Base-by-base conservation (phyloP, 768 basidiomycete species). In the Lactarius akahatsu region DNA sequence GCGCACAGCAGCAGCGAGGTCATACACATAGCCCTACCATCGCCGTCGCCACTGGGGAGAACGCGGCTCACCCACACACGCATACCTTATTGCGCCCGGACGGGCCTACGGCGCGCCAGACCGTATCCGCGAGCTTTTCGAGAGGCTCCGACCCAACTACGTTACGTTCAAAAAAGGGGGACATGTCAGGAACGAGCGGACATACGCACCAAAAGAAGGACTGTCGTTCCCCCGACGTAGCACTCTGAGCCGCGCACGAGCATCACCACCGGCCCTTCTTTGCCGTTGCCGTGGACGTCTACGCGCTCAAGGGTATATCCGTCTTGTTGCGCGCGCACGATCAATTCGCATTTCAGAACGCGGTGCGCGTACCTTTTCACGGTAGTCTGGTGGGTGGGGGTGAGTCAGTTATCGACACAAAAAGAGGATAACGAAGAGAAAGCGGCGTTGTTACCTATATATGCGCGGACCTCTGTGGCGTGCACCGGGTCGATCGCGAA, bases 221-320 rank as follows among this genome's bases (percentile, higher is more conserved):
- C 96, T 96, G 68, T 92, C 88, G 16, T 86, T 85, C 50, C 86
- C 3, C 94, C 96, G 8, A 97, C 92, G 73, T 96, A 98, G 65
- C 93, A 91, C 86, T 92, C 66, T 57, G 85, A 89, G 38, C 84
- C 79, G 36, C 80, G 82, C 9, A 89, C 76, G 0, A 89, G 79
- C 61, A 76, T 3, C 30, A 30, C 4, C 30, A 30, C 4, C 30
- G 30, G 32, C 32, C 32, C 32, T 7, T 32, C 32, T 32, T 32
- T 32, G 9, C n/a, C 11, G 10, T 2, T n/a, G 23, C n/a, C 83
- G 75, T 90, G 88, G 16, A 98, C 81, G 66, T 94, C 86, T 15
- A 95, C 74, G 0, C 80, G 83, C 70, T 96, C 91, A 74, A 90
- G 78, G 10, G 93, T 94, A 77, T 97, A 98, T 26, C 95, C 95